Evolutionary conservation across 768 basidiomycete genomes (phyloP), one percentile per base, ranked within the genome.

Genomic region (Lanmaoa pseudosensibilis): DNA sequence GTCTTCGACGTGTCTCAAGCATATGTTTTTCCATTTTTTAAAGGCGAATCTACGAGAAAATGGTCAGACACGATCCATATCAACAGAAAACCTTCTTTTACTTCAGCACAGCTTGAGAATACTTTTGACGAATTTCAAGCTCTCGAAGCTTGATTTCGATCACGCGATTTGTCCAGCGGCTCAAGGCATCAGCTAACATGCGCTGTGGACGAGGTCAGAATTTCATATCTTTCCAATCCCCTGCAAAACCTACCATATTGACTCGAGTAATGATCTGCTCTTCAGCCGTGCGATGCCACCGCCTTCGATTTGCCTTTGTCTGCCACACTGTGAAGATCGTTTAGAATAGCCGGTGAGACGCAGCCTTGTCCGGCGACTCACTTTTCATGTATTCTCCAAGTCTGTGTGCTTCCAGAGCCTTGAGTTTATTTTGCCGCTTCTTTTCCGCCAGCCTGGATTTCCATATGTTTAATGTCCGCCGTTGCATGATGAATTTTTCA

Each of bases 111-210:
- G 62, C 63, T 36, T 70, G 74, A 23, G 79, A 72, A 53, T 73
- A 73, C 52, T 74, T 77, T 55, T 87, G 83, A 9, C 73, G 71
- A 19, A 83, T 78, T 45, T 88, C 82, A n/a, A 90, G 67, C 67
- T 91, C 89, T 32, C 85, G 82, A 50, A 84, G 77, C 66, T 92
- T 93, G 47, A 89, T 69, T 46, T 83, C 83, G 55, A 92, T 87
- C 9, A 90, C 85, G 6, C 83, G 80, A 60, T 85, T 84, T 10
- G 84, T 90, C 91, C 91, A 94, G 40, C 66, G 73, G 19, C 73
- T 68, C 54, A 93, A 67, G 3, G 78, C 64, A 43, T 72, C 66
- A n/a, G 72, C 70, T 57, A 85, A 61, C 47, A 82, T 70, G 50
- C 84, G 81, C 89, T 91, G 57, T 43, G 49, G 37, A 54, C 36